Evolutionary conservation across 305 asterid species (phyloP).

Genomic region (Salvia sclarea): DNA sequence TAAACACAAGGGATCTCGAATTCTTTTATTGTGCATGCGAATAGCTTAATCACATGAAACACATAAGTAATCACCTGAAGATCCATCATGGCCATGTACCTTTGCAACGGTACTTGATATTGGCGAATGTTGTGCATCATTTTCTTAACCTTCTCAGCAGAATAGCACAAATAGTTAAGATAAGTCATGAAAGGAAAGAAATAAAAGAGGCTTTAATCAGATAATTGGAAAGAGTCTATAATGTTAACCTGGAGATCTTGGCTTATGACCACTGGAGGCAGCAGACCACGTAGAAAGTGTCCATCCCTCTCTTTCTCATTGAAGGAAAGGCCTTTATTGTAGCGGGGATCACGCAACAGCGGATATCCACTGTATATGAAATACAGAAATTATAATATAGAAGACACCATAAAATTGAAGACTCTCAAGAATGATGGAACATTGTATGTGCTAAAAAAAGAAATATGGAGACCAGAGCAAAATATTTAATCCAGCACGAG

Average conservation of each 20-base stretch:
- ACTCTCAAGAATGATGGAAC: too few species aligned
- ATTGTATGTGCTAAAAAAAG: too few species aligned
- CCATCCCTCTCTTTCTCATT: slow-evolving; percentile 90
- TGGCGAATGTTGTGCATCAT: slow-evolving; percentile 90
- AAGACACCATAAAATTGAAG: too few species aligned
- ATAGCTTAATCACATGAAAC: too few species aligned
- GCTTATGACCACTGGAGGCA: slow-evolving; percentile 77
- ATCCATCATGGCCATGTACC: slow-evolving; percentile 99
- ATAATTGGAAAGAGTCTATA: slow-evolving; percentile 9
- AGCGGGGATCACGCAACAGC: slow-evolving; percentile 93
- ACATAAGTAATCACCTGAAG: slow-evolving; percentile 86
- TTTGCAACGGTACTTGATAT: slow-evolving; percentile 88
- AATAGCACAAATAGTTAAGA: slow-evolving; percentile 11
- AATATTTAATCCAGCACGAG: too few species aligned
- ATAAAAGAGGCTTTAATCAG: too few species aligned
- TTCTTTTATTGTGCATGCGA: background rate
- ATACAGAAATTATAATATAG: too few species aligned
- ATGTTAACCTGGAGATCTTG: slow-evolving; percentile 76
- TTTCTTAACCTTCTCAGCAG: slow-evolving; percentile 69
- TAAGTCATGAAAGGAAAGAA: background rate
- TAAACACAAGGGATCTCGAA: background rate
- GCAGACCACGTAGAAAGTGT: slow-evolving; percentile 93
- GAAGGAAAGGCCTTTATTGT: slow-evolving; percentile 96
- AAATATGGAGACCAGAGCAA: too few species aligned
- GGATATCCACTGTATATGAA: slow-evolving; percentile 78